Evolutionary conservation across 2,329 filamentous ascomycete genomes (phyloP).

Genomic region (Tetracladium maxilliforme): DNA sequence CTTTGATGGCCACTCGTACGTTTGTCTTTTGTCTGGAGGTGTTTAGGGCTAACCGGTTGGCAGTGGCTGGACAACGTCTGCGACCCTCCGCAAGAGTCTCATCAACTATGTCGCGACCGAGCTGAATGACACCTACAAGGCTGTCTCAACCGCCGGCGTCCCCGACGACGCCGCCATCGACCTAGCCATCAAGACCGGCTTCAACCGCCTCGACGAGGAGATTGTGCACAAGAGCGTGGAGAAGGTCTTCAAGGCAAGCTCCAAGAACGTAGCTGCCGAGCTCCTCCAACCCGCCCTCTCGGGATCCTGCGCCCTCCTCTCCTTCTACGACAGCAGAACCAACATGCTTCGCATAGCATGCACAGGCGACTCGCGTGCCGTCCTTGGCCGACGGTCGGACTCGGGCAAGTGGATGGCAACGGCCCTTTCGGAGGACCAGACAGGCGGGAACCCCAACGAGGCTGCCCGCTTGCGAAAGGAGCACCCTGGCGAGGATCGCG

Average conservation of each 20-base stretch:
- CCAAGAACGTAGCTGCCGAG: constrained; percentile 82
- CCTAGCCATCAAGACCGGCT: constrained; percentile 81
- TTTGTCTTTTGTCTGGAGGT: constrained; percentile 9
- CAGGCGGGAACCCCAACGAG: constrained; percentile 77
- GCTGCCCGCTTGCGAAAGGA: constrained; percentile 67
- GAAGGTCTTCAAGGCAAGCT: constrained; percentile 78
- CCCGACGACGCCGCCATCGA: constrained; percentile 75
- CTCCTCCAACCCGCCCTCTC: constrained; percentile 84
- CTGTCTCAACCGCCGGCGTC: constrained; percentile 40
- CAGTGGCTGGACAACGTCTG: constrained; percentile 95
- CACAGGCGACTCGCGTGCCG: constrained; percentile 90
- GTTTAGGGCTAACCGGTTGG: constrained; percentile 9
- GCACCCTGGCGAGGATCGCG: constrained; percentile 80
- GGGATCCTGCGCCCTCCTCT: constrained; percentile 90
- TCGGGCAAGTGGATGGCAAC: constrained; percentile 90
- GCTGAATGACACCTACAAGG: constrained; percentile 81
- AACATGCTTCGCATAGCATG: constrained; percentile 88
- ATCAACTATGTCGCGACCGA: constrained; percentile 89
- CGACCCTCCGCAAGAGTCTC: constrained; percentile 81
- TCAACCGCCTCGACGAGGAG: constrained; percentile 78
- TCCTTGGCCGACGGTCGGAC: constrained; percentile 63
- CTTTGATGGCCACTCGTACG: constrained; percentile 89
- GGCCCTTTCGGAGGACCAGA: constrained; percentile 83
- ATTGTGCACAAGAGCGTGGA: constrained; percentile 89
- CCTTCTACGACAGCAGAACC: constrained; percentile 83